Conservation (phyloP, 192 early-diverging fungal species). For the Geosiphon pyriformis region DNA sequence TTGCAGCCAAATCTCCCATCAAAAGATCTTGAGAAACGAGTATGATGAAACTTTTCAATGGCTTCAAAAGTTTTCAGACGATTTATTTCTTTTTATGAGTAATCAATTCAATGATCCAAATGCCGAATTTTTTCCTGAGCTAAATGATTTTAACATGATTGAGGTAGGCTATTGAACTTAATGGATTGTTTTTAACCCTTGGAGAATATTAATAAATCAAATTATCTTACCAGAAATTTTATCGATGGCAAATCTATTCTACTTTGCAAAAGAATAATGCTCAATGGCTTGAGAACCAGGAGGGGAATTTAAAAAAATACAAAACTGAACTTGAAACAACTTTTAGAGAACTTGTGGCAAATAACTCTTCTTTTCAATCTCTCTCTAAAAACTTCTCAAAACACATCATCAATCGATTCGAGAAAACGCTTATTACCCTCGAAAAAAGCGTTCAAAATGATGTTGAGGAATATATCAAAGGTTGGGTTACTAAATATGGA, state of each 20-base stretch:
- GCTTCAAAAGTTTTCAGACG: neutral
- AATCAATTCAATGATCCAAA: neutral
- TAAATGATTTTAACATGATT: neutral
- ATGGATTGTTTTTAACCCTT: too few relatives aligned
- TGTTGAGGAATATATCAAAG: neutral
- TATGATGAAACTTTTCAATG: too few relatives aligned
- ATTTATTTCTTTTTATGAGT: neutral
- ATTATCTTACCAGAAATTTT: neutral
- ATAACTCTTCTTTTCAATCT: neutral
- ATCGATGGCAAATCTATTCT: neutral
- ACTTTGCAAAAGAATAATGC: neutral
- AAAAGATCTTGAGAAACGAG: neutral
- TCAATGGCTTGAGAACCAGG: neutral
- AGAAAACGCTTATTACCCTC: neutral
- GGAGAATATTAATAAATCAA: too few relatives aligned
- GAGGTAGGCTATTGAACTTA: too few relatives aligned
- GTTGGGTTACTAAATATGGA: neutral
- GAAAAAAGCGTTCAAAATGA: neutral
- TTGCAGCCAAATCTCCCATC: neutral
- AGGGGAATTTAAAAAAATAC: neutral
- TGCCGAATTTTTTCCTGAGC: neutral
- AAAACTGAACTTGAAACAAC: neutral
- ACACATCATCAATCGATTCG: neutral
- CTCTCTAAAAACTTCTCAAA: neutral
- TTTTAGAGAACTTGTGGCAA: neutral